Evolutionary conservation across 192 early-diverging fungal species (phyloP), one percentile per base, ranked within the genome.

Genomic region (Coemansia furcata): DNA sequence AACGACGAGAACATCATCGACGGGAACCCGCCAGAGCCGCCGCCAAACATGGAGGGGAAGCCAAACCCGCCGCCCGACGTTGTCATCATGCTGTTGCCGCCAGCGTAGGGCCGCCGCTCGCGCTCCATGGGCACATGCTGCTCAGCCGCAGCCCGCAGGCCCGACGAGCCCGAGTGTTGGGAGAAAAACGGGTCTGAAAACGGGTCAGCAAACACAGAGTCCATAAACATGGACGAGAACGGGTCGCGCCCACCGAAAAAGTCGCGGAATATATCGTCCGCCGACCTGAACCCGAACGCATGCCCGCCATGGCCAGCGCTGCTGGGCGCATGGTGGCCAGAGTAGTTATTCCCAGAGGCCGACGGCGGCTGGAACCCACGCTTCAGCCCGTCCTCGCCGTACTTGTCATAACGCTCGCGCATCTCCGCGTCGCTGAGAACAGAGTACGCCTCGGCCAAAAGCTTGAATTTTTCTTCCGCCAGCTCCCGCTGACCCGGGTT

Each of bases 381-480:
- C 43, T 60, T 70, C 39, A 84, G 59, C 29, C 83, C 83, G 4
- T 68, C 78, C 23, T 74, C 67, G 40, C 83, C 83, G 55, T 78
- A 69, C 39, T 50, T 62, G 67, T 84, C 83, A 60, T 84, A 84
- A 21, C 61, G 65, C 58, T 61, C 29, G 10, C 83, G 77, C 30
- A 47, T 30, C 3, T 80, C 70, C 7, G 63, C 26, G 58, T 84
- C 83, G 26, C 72, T 80, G n/a, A 84, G 73, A 55, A 84, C 83
- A 8, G 74, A 72, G 49, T 84, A 84, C 2, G 83, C 83, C 55
- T 84, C 74, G 35, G 85, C 69, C 21, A 86, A 57, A 33, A 72
- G 66, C 59, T 86, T 84, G 72, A 86, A 86, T 68, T 67, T 72
- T 38, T 77, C 69, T 33, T 72, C 75, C 0, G 85, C 85, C 14